A percentile compares a stretch with the other conserved stretches of the same genome.
phyloP scores from a whole-genome alignment of 495 filamentous ascomycete genomes.

The Hypoxylon rickii region DNA sequence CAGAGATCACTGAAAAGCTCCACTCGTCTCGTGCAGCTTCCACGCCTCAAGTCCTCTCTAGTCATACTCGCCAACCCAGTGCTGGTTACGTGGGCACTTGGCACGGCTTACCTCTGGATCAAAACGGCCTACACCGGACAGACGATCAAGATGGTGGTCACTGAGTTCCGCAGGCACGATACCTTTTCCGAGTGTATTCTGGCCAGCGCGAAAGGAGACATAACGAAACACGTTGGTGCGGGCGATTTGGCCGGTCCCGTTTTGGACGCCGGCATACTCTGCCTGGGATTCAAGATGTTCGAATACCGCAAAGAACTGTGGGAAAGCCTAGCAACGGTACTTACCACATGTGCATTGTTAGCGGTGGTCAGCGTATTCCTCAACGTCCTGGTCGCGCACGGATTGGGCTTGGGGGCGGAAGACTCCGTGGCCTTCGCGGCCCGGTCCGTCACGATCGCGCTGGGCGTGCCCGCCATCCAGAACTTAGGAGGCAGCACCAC shows the following conservation, averaged over 20 bases:
- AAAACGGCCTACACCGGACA: slow-evolving; percentile 37
- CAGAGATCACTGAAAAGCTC: slow-evolving; percentile 43
- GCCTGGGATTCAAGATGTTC: slow-evolving; percentile 55
- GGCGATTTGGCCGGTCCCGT: slow-evolving; percentile 49
- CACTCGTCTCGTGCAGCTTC: slow-evolving; percentile 6
- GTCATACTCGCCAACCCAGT: slow-evolving; percentile 48
- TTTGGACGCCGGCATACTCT: slow-evolving; percentile 51
- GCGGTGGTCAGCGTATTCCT: slow-evolving; percentile 42
- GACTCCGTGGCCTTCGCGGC: slow-evolving; percentile 50
- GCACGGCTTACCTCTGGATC: slow-evolving; percentile 45
- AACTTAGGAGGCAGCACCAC: slow-evolving; percentile 45
- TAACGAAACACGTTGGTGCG: slow-evolving; percentile 41
- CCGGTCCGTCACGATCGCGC: slow-evolving; percentile 49
- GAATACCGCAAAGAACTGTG: slow-evolving; percentile 48
- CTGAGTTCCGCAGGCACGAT: slow-evolving; percentile 40
- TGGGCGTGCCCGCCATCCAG: slow-evolving; percentile 40
- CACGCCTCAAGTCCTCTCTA: slow-evolving; percentile 34
- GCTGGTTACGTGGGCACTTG: slow-evolving; percentile 46
- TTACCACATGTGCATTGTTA: slow-evolving; percentile 39
- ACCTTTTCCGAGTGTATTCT: slow-evolving; percentile 42
- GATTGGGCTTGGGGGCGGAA: slow-evolving; percentile 38
- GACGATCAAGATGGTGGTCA: slow-evolving; percentile 35
- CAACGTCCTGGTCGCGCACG: slow-evolving; percentile 42
- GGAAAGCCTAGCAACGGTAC: slow-evolving; percentile 43
- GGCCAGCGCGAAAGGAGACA: slow-evolving; percentile 8